These are phyloP conservation scores for Starmerella kuoi DNA, from an alignment of 805 yeast genomes.

Conservation along the genomic window DNA sequence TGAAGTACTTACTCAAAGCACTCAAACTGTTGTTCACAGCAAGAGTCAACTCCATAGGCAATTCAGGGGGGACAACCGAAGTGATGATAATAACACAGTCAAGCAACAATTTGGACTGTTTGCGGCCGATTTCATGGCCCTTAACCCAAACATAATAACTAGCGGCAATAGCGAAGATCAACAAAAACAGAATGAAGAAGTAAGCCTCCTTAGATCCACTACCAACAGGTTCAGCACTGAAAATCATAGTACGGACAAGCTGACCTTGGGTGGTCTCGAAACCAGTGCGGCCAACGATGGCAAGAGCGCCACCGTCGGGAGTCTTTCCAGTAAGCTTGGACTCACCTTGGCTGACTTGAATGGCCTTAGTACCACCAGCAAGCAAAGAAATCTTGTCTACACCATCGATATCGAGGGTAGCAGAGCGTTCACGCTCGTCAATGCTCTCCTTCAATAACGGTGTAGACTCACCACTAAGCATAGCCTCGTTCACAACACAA, in stretches of 20 bases:
- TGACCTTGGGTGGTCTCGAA: conserved; percentile 98
- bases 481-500: conserved; percentile 94
- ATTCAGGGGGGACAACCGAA: conserved; percentile 96
- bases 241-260: conserved; percentile 93
- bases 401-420: conserved; percentile 60
- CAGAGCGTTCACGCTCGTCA: conserved; percentile 64
- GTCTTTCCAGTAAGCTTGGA: conserved; percentile 34
- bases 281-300: conserved; percentile 86
- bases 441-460: conserved; percentile 90
- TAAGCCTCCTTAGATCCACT: conserved; percentile 93
- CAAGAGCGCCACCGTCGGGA: conserved; percentile 88
- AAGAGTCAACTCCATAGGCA: conserved; percentile 98
- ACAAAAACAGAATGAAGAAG: conserved; percentile 77
- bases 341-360: conserved; percentile 73
- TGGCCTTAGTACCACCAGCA: conserved; percentile 92
- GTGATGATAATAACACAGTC: conserved; percentile 94
- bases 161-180: conserved; percentile 87
- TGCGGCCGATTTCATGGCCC: conserved; percentile 91
- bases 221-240: conserved; percentile 89
- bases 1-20: conserved; percentile 73
- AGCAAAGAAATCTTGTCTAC: conserved; percentile 77
- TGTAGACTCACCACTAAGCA: conserved; percentile 97
- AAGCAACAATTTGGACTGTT: conserved; percentile 81
- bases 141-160: conserved; percentile 97
- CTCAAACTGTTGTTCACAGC: conserved; percentile 89